These are phyloP conservation scores for Gamsiella multidivaricata DNA, from an alignment of 192 early-diverging fungal genomes.

Conservation along the genomic window DNA sequence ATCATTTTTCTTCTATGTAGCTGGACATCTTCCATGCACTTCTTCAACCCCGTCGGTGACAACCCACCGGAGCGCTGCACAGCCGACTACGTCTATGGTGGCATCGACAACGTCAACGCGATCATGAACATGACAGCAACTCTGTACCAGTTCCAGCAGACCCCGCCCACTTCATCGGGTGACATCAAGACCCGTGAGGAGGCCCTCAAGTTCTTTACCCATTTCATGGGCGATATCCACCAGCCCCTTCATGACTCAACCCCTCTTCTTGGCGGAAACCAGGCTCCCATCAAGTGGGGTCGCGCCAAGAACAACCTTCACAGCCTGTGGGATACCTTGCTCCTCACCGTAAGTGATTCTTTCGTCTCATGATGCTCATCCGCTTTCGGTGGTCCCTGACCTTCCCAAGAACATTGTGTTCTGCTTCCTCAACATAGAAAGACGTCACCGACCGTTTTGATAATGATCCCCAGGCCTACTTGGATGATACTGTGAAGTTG, in stretches of 20 bases:
- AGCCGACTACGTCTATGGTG: slow-evolving; percentile 25
- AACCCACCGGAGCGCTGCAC: slow-evolving; percentile 52
- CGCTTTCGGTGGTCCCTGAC: neutral
- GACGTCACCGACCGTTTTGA: slow-evolving; percentile 35
- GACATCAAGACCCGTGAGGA: slow-evolving; percentile 11
- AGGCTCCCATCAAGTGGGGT: slow-evolving; percentile 44
- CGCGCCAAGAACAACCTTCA: slow-evolving; percentile 46
- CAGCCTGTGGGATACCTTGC: slow-evolving; percentile 49
- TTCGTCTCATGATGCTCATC: neutral
- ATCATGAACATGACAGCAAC: slow-evolving; percentile 54
- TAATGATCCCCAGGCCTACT: slow-evolving; percentile 35
- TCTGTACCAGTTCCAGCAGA: slow-evolving; percentile 29
- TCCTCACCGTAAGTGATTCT: slow-evolving; percentile 34
- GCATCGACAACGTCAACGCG: slow-evolving; percentile 49
- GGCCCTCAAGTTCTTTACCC: slow-evolving; percentile 57
- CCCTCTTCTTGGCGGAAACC: slow-evolving; percentile 31
- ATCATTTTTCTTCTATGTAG: neutral
- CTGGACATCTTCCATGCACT: slow-evolving; percentile 47
- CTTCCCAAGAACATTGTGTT: neutral
- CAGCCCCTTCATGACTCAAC: slow-evolving; percentile 57
- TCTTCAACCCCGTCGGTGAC: slow-evolving; percentile 33
- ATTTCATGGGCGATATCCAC: slow-evolving; percentile 62
- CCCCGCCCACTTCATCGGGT: slow-evolving; percentile 16
- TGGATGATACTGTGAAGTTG: slow-evolving; percentile 32
- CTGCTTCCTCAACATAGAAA: slow-evolving; percentile 13